phyloP scores from a whole-genome alignment of 768 basidiomycete genomes.

The Trametes elegans region DNA sequence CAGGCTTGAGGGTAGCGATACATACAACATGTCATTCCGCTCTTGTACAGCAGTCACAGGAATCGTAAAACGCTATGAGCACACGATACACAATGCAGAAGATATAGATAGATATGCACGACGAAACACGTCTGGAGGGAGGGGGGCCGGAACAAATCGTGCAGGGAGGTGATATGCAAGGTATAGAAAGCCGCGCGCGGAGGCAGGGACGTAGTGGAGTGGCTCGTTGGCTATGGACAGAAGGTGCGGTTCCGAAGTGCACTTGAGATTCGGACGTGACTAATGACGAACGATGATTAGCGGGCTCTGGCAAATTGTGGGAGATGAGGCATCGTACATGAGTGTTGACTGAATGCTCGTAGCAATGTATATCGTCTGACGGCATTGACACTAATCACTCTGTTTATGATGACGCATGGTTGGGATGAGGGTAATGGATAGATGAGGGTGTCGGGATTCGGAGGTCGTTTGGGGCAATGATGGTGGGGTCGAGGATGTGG shows the following conservation, averaged over 20 bases:
- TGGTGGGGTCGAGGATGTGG: too few species aligned
- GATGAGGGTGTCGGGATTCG: too few species aligned
- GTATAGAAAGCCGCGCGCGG: background rate
- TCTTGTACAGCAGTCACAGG: background rate
- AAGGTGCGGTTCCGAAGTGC: background rate
- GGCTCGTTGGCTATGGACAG: background rate
- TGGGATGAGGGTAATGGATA: too few species aligned
- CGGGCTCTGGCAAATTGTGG: too few species aligned
- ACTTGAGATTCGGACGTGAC: too few species aligned
- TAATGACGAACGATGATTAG: too few species aligned
- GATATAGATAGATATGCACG: background rate
- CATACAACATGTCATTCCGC: slow-evolving; percentile 12
- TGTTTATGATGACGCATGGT: too few species aligned
- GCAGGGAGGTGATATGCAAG: background rate
- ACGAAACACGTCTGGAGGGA: background rate
- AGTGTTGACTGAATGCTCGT: too few species aligned
- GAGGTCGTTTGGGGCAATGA: too few species aligned
- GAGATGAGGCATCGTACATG: too few species aligned
- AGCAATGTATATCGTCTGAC: too few species aligned
- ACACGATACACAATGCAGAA: background rate
- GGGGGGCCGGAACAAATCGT: background rate
- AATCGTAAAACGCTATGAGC: background rate
- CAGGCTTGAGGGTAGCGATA: slow-evolving; percentile 6
- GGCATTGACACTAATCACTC: too few species aligned
- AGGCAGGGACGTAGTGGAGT: background rate